Evolutionary conservation across 768 basidiomycete species (phyloP).

Genomic region (Harrya chromipes): DNA sequence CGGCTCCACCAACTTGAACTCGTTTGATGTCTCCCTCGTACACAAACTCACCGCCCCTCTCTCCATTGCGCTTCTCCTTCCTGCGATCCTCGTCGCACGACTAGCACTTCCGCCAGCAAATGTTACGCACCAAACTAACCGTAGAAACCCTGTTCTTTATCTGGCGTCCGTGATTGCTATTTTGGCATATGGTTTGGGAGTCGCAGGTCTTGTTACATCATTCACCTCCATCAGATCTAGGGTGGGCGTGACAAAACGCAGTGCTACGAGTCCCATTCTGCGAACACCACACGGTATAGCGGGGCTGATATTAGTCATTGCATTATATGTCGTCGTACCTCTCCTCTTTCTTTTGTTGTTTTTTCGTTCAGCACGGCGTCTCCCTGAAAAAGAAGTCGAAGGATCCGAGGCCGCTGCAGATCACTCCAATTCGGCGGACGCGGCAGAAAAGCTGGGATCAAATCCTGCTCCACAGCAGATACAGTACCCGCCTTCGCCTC

Average conservation of each 20-base stretch:
- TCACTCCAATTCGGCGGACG: slow-evolving; percentile 38
- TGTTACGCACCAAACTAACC: slow-evolving; percentile 18
- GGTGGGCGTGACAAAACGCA: slow-evolving; percentile 31
- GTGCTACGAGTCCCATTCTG: slow-evolving; percentile 35
- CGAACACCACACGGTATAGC: slow-evolving; percentile 62
- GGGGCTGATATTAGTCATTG: slow-evolving; percentile 61
- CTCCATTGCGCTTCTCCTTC: slow-evolving; percentile 45
- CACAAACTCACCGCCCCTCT: slow-evolving; percentile 49
- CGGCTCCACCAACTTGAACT: slow-evolving; percentile 13
- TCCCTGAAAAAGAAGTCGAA: slow-evolving; percentile 19
- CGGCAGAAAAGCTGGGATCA: slow-evolving; percentile 40
- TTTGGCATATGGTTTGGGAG: slow-evolving; percentile 54
- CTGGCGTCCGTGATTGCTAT: slow-evolving; percentile 40
- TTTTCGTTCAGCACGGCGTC: slow-evolving; percentile 11
- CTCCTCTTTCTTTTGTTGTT: slow-evolving; percentile 34
- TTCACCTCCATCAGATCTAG: slow-evolving; percentile 52
- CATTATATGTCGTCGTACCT: slow-evolving; percentile 55
- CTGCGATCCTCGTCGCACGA: slow-evolving; percentile 41
- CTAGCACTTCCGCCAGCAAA: slow-evolving; percentile 39
- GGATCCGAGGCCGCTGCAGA: slow-evolving; percentile 25
- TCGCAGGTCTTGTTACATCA: slow-evolving; percentile 58
- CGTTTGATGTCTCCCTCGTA: slow-evolving; percentile 41
- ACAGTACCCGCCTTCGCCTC: slow-evolving; percentile 31
- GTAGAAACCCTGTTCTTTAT: slow-evolving; percentile 31
- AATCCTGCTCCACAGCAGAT: slow-evolving; percentile 26